Conservation (phyloP, 257 asterid genomes). For the Petrea volubilis region DNA sequence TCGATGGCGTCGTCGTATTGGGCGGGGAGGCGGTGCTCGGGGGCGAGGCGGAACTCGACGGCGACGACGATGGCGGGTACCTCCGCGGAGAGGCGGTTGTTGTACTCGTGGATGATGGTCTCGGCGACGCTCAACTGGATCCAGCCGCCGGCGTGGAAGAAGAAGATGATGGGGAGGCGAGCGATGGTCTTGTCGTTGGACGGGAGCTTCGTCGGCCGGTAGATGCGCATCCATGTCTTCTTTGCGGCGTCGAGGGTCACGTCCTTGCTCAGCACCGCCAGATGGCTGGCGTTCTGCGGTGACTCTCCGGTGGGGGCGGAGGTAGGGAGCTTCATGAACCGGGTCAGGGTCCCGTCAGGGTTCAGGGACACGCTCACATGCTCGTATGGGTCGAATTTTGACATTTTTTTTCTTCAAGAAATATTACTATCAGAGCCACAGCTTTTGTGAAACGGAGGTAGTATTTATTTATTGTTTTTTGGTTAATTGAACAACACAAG, state of each 20-base stretch:
- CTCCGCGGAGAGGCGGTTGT: constrained; percentile 49
- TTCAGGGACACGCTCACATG: constrained; percentile 56
- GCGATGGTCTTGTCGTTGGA: constrained; percentile 50
- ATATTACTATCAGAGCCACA: too few relatives aligned
- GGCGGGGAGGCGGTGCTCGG: constrained; percentile 83
- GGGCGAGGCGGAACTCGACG: constrained; percentile 77
- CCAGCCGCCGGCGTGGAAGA: constrained; percentile 76
- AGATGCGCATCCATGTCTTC: constrained; percentile 77
- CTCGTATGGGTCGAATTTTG: constrained; percentile 79
- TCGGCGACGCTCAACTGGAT: constrained; percentile 45
- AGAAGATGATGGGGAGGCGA: constrained; percentile 73
- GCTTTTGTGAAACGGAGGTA: neutral
- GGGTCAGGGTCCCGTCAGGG: constrained; percentile 70
- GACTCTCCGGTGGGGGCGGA: constrained; percentile 60
- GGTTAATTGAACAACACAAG: neutral
- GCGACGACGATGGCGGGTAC: constrained; percentile 63
- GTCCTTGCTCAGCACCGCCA: constrained; percentile 77
- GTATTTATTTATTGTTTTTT: neutral
- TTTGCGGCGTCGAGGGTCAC: constrained; percentile 48
- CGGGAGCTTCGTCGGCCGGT: constrained; percentile 62
- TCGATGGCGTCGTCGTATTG: constrained; percentile 83
- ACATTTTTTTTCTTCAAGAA: constrained; percentile 35
- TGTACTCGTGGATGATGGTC: constrained; percentile 49
- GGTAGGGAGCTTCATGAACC: constrained; percentile 61
- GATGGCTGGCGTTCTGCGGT: constrained; percentile 29